Evolutionary conservation across 768 basidiomycete species (phyloP), one percentile per base, ranked within the genome.

Genomic region (Mycena capillaripes): DNA sequence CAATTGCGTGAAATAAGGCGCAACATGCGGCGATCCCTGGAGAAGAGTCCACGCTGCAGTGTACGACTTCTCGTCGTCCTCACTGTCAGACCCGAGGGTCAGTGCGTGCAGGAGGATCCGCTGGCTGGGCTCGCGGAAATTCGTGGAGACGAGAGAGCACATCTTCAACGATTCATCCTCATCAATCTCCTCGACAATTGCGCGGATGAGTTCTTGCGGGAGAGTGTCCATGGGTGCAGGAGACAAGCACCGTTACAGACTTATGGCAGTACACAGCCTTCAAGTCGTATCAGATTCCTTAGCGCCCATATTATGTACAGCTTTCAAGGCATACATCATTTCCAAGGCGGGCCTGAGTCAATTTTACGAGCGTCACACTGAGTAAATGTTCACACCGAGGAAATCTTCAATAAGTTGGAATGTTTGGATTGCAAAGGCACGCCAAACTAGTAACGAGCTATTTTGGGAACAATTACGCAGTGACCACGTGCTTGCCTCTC

Each of bases 401-500:
- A n/a, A n/a, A n/a, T n/a, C n/a, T n/a, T n/a, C n/a, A n/a, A n/a
- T n/a, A n/a, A n/a, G n/a, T n/a, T n/a, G n/a, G n/a, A n/a, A n/a
- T n/a, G n/a, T n/a, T n/a, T n/a, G n/a, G n/a, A n/a, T n/a, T n/a
- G n/a, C 4, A 42, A 42, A 16, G 10, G 42, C 1, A 44, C 19
- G 7, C 16, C 42, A 44, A 44, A 44, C 42, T 44, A 38, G 34
- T 6, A 36, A 36, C 10, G 9, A 23, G 8, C 46, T 9, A 3
- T 34, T 34, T 56, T 56, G 4, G 36, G 14, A 58, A 38, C 34
- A 40, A 58, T 58, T 58, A 58, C 57, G 57, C 57, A 58, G 57
- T 21, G 44, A 44, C 27, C 59, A 61, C 59, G 59, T 61, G 42
- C 42, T n/a, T 46, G 59, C 29, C 59, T 46, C 59, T 46, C 46